phyloP scores from a whole-genome alignment of 2,329 filamentous ascomycete genomes.

The Colletotrichum caudatum region DNA sequence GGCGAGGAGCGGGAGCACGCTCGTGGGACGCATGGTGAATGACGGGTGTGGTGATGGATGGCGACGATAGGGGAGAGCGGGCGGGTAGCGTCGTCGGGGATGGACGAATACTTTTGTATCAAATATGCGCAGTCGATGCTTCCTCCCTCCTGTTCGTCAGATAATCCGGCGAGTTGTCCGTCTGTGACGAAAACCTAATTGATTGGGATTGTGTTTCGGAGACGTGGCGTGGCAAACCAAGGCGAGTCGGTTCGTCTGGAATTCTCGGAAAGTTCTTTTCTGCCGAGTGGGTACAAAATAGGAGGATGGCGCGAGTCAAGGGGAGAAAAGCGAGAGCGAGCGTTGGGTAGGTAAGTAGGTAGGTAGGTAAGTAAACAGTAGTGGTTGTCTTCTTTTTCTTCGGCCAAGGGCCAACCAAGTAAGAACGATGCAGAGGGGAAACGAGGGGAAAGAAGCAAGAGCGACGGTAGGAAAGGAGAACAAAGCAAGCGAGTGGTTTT shows the following conservation, averaged over 20 bases:
- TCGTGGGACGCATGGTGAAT: constrained; percentile 61
- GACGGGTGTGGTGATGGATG: too few species aligned
- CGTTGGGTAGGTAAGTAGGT: neutral
- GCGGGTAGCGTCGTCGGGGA: neutral
- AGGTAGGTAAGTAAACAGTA: too few species aligned
- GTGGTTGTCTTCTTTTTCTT: neutral
- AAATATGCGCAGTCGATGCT: neutral
- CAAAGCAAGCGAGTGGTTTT: constrained; percentile 30
- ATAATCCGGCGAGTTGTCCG: neutral
- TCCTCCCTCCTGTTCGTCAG: neutral
- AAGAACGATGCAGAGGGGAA: neutral
- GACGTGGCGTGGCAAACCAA: constrained; percentile 17
- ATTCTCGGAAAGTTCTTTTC: constrained; percentile 29
- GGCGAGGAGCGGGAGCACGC: constrained; percentile 60
- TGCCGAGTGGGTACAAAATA: constrained; percentile 29
- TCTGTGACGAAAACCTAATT: constrained; percentile 10
- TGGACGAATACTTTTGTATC: constrained; percentile 15
- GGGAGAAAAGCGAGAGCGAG: constrained; percentile 23
- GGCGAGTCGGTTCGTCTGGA: constrained; percentile 30
- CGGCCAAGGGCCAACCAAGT: neutral
- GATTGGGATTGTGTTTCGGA: neutral
- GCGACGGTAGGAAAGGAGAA: constrained; percentile 15
- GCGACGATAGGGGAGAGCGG: neutral
- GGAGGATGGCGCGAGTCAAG: constrained; percentile 6
- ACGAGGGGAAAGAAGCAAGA: constrained; percentile 3